Evolutionary conservation across 495 filamentous ascomycete genomes (phyloP).

Genomic region (Paragyromitra xinjiangensis): DNA sequence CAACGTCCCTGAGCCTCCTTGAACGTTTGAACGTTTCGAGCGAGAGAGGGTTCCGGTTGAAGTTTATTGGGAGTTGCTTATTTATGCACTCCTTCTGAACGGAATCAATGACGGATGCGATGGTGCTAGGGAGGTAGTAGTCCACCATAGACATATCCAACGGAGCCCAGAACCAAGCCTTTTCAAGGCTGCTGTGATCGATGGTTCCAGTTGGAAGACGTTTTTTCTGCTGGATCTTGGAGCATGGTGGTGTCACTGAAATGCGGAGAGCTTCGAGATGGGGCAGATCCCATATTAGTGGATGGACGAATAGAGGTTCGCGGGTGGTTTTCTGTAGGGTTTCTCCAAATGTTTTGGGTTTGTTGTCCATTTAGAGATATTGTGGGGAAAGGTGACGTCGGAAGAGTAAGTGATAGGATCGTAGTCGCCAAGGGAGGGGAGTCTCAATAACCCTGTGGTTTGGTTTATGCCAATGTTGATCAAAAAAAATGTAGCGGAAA

Average conservation of each 20-base stretch:
- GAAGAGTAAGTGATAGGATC: neutral
- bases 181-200: neutral
- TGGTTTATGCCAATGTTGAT: neutral
- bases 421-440: neutral
- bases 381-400: neutral
- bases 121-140: neutral
- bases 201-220: neutral
- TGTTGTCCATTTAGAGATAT: neutral
- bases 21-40: neutral
- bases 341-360: neutral
- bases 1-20: neutral
- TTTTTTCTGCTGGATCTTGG: neutral
- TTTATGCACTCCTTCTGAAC: neutral
- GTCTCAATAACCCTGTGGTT: neutral
- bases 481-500: neutral
- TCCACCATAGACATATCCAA: neutral
- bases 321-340: neutral
- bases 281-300: neutral
- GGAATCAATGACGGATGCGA: constrained; percentile 1
- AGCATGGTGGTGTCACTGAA: neutral
- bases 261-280: neutral
- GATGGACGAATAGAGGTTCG: neutral
- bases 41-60: neutral
- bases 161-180: constrained; percentile 4
- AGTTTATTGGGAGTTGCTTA: neutral